These are phyloP conservation scores for Pythium apleroticum DNA, from an alignment of 352 stramenopile species.

Conservation along the genomic window DNA sequence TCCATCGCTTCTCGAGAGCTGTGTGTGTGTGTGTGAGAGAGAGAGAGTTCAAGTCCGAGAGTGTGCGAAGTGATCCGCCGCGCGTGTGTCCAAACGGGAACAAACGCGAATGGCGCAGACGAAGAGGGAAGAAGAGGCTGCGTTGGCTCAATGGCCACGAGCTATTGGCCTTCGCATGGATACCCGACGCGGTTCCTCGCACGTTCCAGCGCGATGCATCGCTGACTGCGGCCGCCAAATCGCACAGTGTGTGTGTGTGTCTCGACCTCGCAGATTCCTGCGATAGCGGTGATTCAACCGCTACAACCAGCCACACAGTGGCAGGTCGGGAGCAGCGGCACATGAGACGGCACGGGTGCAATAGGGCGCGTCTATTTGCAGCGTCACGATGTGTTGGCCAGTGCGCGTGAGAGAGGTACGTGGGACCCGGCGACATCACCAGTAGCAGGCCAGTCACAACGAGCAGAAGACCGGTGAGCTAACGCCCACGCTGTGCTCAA, in stretches of 20 bases:
- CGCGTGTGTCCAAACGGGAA: constrained; percentile 19
- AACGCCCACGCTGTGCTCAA: not conserved
- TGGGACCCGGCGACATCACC: not conserved
- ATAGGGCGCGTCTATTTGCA: not conserved
- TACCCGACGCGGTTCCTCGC: constrained; percentile 6
- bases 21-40: not conserved
- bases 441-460: not conserved
- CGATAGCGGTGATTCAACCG: not conserved
- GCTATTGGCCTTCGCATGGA: constrained; percentile 19
- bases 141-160: not conserved
- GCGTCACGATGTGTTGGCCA: not conserved
- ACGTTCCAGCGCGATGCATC: constrained; percentile 7
- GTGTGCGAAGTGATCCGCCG: not conserved
- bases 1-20: constrained; percentile 29
- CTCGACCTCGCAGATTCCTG: not conserved
- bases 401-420: not conserved
- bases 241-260: not conserved
- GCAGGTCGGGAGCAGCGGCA: not conserved
- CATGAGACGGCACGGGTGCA: not conserved
- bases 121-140: not conserved
- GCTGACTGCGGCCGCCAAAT: not conserved
- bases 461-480: not conserved
- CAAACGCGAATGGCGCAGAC: constrained; percentile 18
- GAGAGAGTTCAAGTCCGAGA: not conserved
- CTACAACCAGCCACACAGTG: not conserved